Percentiles rank a stretch among this genome's conserved stretches.
Conservation (phyloP, 2,329 filamentous ascomycete genomes). For the Xylaria sp. region DNA sequence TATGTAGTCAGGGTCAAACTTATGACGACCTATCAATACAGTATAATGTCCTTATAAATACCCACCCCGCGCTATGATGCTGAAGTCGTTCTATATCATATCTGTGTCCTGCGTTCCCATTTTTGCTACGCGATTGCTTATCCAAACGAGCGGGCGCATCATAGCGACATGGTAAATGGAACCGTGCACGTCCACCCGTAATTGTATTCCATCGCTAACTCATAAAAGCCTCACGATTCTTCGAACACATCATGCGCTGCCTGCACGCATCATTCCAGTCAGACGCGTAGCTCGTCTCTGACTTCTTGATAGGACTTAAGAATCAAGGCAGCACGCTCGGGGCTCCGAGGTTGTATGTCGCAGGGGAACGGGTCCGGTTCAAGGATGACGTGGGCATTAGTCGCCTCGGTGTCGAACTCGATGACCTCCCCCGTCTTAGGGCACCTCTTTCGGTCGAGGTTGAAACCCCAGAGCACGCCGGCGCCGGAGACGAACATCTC, state of each 20-base stretch:
- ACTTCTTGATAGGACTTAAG: constrained; percentile 53
- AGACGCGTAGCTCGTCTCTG: constrained; percentile 49
- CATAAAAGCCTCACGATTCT: not conserved
- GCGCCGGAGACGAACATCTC: constrained; percentile 65
- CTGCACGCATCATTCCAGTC: not conserved
- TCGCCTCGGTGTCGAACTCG: constrained; percentile 61
- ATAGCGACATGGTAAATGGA: constrained; percentile 13
- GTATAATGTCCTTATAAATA: constrained; percentile 7
- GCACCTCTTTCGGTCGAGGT: constrained; percentile 55
- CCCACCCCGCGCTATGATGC: not conserved
- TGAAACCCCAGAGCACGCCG: constrained; percentile 62
- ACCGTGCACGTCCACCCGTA: not conserved
- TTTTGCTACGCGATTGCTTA: constrained; percentile 2
- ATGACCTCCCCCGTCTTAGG: constrained; percentile 56
- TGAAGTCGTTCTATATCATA: constrained; percentile 11
- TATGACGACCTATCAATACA: not conserved
- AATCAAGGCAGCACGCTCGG: constrained; percentile 54
- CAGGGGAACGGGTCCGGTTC: constrained; percentile 62
- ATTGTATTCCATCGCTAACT: not conserved
- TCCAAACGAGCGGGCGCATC: constrained; percentile 13
- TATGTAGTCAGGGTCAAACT: not conserved
- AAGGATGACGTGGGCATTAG: constrained; percentile 64
- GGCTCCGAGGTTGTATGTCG: constrained; percentile 56
- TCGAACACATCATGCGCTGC: not conserved
- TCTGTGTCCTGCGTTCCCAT: not conserved